These are phyloP conservation scores for Thalassiosira oceanica DNA, from an alignment of 352 stramenopile genomes.

Conservation along the genomic window DNA sequence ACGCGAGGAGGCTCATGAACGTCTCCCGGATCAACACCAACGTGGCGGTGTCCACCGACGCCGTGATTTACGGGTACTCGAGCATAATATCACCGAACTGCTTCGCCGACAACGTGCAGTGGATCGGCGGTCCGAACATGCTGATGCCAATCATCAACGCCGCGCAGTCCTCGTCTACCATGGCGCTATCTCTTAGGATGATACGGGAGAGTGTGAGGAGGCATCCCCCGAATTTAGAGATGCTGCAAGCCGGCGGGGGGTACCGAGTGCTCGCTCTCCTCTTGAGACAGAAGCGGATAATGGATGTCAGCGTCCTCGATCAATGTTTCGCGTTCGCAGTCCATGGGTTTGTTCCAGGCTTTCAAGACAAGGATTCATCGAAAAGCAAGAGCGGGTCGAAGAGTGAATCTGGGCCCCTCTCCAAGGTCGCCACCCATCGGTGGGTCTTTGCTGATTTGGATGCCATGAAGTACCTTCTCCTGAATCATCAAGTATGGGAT, in stretches of 20 bases:
- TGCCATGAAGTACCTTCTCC: conserved; percentile 82
- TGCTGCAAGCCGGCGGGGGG: conserved; percentile 74
- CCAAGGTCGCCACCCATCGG: conserved; percentile 42
- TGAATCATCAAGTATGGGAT: conserved; percentile 84
- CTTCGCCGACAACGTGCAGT: conserved; percentile 81
- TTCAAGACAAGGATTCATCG: conserved; percentile 41
- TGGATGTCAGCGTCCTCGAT: conserved; percentile 76
- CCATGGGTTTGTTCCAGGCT: conserved; percentile 70
- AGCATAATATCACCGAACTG: conserved; percentile 68
- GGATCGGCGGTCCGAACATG: conserved; percentile 76
- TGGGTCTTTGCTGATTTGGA: conserved; percentile 83
- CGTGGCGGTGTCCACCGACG: conserved; percentile 66
- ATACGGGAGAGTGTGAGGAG: conserved; percentile 66
- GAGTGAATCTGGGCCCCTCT: conserved; percentile 16
- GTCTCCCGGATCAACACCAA: conserved; percentile 67
- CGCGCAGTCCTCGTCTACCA: conserved; percentile 56
- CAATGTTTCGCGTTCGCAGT: conserved; percentile 82
- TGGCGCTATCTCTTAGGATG: conserved; percentile 72
- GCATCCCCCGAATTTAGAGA: conserved; percentile 79
- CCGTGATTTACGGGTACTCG: conserved; percentile 66
- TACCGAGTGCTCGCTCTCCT: conserved; percentile 78
- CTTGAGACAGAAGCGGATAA: conserved; percentile 75
- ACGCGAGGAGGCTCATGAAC: conserved; percentile 69
- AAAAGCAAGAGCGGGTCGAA: conserved; percentile 33
- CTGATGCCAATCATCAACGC: conserved; percentile 78